Percentiles rank a stretch among this genome's conserved stretches.
These are phyloP conservation scores for Hanseniaspora clermontiae DNA, from an alignment of 805 yeast genomes.

Conservation along the genomic window DNA sequence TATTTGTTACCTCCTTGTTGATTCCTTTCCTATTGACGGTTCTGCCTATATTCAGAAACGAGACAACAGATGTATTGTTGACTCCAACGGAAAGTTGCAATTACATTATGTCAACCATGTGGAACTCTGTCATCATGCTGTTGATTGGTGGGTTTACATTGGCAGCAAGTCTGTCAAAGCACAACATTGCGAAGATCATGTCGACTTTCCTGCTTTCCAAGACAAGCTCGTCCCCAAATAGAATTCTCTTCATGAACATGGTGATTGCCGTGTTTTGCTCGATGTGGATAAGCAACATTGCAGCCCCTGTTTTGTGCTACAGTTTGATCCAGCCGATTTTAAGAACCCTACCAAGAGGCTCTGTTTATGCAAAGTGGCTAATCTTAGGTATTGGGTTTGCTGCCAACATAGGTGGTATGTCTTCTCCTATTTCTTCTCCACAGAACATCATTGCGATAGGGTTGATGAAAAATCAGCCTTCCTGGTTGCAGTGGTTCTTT, in stretches of 20 bases:
- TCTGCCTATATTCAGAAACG: constrained; percentile 54
- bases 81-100: constrained; percentile 50
- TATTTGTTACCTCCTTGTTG: constrained; percentile 75
- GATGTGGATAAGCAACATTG: constrained; percentile 95
- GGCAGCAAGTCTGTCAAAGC: constrained; percentile 89
- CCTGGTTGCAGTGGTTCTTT: constrained; percentile 91
- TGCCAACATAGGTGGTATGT: constrained; percentile 90
- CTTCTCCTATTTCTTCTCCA: constrained; percentile 94
- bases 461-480: constrained; percentile 67
- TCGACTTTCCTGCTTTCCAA: constrained; percentile 69
- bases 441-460: constrained; percentile 87
- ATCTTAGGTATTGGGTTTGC: constrained; percentile 88
- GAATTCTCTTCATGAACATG: constrained; percentile 71
- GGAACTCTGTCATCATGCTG: constrained; percentile 87
- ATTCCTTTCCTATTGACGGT: constrained; percentile 73
- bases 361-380: constrained; percentile 68
- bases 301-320: constrained; percentile 87
- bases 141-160: constrained; percentile 86
- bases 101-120: constrained; percentile 75
- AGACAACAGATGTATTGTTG: constrained; percentile 39
- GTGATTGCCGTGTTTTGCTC: constrained; percentile 71
- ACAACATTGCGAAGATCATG: constrained; percentile 72
- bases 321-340: constrained; percentile 84
- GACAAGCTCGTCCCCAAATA: constrained; percentile 78
- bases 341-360: constrained; percentile 67